Evolutionary conservation across 2,329 filamentous ascomycete genomes (phyloP).

Genomic region (Epichloe scottii): DNA sequence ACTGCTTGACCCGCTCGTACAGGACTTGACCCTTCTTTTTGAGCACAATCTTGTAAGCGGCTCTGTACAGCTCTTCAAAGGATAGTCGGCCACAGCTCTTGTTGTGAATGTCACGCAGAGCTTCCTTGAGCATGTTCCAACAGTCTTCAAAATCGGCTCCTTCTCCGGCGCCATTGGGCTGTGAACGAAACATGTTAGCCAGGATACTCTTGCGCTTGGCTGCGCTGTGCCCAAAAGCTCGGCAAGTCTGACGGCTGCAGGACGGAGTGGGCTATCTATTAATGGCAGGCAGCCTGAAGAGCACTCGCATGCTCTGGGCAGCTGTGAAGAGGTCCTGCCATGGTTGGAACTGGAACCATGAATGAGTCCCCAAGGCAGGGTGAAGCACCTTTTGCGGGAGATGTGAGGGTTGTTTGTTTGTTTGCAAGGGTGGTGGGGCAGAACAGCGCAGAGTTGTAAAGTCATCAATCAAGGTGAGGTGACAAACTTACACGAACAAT

Average conservation of each 20-base stretch:
- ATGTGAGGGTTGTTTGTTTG: not conserved
- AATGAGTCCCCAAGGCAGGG: not conserved
- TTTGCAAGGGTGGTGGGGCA: not conserved
- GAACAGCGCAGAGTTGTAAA: not conserved
- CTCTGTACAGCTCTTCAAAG: slow-evolving; percentile 91
- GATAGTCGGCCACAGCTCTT: slow-evolving; percentile 83
- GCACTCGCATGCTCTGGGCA: not conserved
- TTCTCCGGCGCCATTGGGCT: slow-evolving; percentile 33
- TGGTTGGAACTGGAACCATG: not conserved
- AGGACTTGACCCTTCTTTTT: slow-evolving; percentile 74
- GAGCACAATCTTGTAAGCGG: slow-evolving; percentile 85
- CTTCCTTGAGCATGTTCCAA: slow-evolving; percentile 66
- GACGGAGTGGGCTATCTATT: not conserved
- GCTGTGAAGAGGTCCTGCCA: too few species aligned
- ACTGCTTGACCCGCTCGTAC: slow-evolving; percentile 67
- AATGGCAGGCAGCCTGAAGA: not conserved
- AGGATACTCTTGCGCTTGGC: not conserved
- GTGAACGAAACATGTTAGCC: slow-evolving; percentile 12
- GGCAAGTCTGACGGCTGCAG: not conserved
- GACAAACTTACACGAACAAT: slow-evolving; percentile 26
- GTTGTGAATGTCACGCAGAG: slow-evolving; percentile 77
- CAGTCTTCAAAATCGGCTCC: slow-evolving; percentile 71
- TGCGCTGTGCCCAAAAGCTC: not conserved
- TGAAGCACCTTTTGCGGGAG: not conserved
- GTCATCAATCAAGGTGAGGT: not conserved